Conservation (phyloP, 2,329 filamentous ascomycete species). For the Calonectria naviculata region DNA sequence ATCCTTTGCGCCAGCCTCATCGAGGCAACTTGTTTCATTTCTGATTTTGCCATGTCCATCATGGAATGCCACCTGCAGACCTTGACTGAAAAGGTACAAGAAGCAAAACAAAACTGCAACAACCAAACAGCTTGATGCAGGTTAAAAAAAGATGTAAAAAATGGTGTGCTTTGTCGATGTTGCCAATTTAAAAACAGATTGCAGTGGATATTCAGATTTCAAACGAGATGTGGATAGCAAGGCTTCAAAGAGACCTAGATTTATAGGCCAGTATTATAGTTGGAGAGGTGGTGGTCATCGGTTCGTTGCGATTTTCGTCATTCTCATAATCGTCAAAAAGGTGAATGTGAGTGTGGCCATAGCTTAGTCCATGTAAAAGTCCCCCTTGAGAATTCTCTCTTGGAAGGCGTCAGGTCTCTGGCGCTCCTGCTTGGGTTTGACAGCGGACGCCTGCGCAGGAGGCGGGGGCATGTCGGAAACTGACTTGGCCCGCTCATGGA, state of each 20-base stretch:
- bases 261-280: conserved; percentile 24
- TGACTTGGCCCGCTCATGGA: conserved; percentile 77
- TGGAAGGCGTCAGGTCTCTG: conserved; percentile 93
- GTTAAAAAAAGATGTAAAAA: conserved; percentile 12
- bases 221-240: conserved; percentile 23
- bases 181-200: conserved; percentile 12
- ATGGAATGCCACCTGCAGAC: conserved; percentile 14
- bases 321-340: conserved; percentile 32
- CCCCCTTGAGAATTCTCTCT: conserved; percentile 95
- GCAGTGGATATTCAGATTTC: conserved; percentile 21
- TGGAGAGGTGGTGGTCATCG: conserved; percentile 23
- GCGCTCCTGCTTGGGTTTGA: conserved; percentile 53
- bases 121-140: background rate
- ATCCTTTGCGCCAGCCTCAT: conserved; percentile 27
- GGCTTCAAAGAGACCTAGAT: conserved; percentile 15
- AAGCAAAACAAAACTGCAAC: background rate
- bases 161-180: conserved; percentile 29
- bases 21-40: conserved; percentile 27
- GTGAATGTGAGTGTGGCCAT: conserved; percentile 5
- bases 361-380: conserved; percentile 94
- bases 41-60: conserved; percentile 26
- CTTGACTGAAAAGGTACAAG: conserved; percentile 21
- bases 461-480: conserved; percentile 72
- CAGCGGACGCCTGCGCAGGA: conserved; percentile 60
- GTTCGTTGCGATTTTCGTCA: conserved; percentile 31